Evolutionary conservation across 1,139 yeast species (phyloP).

Genomic region (Yamadazyma membranifaciens): DNA sequence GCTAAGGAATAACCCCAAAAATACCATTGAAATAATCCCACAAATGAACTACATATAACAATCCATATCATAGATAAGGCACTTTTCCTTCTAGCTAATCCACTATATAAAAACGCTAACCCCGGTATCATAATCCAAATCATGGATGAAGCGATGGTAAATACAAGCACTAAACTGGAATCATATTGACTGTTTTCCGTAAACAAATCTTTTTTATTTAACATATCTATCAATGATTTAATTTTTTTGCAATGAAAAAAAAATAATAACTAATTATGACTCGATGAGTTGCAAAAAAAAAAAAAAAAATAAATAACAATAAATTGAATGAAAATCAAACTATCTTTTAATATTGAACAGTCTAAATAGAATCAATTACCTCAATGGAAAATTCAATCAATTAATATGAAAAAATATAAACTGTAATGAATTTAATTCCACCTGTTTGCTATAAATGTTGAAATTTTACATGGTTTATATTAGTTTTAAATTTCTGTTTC

Average conservation of each 20-base stretch:
- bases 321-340: too few relatives aligned
- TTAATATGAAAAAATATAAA: too few relatives aligned
- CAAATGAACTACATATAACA: constrained; percentile 68
- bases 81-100: constrained; percentile 86
- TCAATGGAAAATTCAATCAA: too few relatives aligned
- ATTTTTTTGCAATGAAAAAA: too few relatives aligned
- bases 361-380: too few relatives aligned
- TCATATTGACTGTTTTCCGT: constrained; percentile 43
- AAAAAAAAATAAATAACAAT: too few relatives aligned
- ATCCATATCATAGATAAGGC: constrained; percentile 90
- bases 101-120: constrained; percentile 87
- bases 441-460: too few relatives aligned
- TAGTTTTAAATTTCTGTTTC: too few relatives aligned
- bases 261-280: neutral
- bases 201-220: constrained; percentile 30
- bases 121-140: constrained; percentile 96
- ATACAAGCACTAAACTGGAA: constrained; percentile 41
- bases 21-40: constrained; percentile 92
- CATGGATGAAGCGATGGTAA: constrained; percentile 62
- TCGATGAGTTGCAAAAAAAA: too few relatives aligned
- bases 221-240: constrained; percentile 1
- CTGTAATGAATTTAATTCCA: too few relatives aligned
- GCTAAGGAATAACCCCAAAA: constrained; percentile 97
- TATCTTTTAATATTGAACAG: too few relatives aligned
- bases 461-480: too few relatives aligned